Evolutionary conservation across 768 basidiomycete species (phyloP), one percentile per base, ranked within the genome.

Genomic region (Pulveroboletus ravenelii): DNA sequence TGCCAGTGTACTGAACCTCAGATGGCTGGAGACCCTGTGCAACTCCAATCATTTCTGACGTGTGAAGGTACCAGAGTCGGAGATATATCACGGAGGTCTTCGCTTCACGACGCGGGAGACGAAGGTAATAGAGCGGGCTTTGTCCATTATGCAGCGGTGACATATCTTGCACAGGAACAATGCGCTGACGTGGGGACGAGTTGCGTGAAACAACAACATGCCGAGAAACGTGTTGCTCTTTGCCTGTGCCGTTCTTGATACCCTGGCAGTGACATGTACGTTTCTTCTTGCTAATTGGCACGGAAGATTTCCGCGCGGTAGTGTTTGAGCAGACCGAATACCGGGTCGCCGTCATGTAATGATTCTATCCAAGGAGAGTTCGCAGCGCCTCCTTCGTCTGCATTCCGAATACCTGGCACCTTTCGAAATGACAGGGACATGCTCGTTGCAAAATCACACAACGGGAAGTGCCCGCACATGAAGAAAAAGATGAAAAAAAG

Each of bases 91-190:
- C 30, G 9, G 30, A 31, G 9, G 30, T 31, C 20, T 23, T 23
- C 20, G 20, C 20, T 31, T 31, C 30, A 31, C 8, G 10, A 10
- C 30, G 30, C 30, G 30, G 12, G 30, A 17, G 8, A 38, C 18
- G 10, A 35, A 35, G 45, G 42, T 12, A 25, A 54, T 58, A 48
- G 46, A 52, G 20, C 45, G 50, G 48, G 38, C 15, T 15, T 37
- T 18, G 54, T 52, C 51, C 30, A 14, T 10, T 5, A 32, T 38
- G 47, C 41, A 49, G 51, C 38, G 48, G 45, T 58, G 45, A 45
- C 23, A 9, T 12, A 10, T 31, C 30, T 31, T 9, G 25, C 14
- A 10, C 13, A 29, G 27, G 34, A 27, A 7, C 25, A 32, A 25
- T 34, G 15, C 3, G 15, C 32, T 34, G 30, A n/a, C 31, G 20